These are phyloP conservation scores for Isochrysis galbana DNA, from an alignment of 78 protist species.

Conservation along the genomic window DNA sequence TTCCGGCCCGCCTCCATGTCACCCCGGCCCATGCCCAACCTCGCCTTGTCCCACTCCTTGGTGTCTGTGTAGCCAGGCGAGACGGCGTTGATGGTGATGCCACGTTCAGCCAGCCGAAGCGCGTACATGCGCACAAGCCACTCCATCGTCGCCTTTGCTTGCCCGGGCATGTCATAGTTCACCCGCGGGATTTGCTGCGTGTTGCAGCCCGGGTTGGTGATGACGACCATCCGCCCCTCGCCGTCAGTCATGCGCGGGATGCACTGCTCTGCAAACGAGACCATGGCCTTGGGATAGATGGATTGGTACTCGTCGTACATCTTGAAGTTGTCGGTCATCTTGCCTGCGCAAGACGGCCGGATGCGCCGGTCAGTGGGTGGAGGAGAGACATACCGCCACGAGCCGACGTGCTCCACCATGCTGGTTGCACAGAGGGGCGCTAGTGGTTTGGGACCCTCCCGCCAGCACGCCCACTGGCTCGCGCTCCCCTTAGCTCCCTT, in stretches of 20 bases:
- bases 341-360: too few relatives aligned
- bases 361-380: background rate
- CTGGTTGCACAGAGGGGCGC: too few relatives aligned
- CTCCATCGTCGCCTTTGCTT: constrained; percentile 19
- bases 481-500: too few relatives aligned
- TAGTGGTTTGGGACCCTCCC: too few relatives aligned
- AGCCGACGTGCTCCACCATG: background rate
- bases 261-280: background rate
- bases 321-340: background rate
- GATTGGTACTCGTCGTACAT: constrained; percentile 11
- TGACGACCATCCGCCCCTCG: background rate
- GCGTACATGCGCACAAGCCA: background rate
- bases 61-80: constrained; percentile 15
- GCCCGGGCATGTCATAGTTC: constrained; percentile 20
- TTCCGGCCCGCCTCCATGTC: background rate
- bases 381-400: background rate
- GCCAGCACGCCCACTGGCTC: too few relatives aligned
- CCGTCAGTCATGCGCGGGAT: background rate
- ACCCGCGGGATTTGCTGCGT: background rate
- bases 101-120: background rate
- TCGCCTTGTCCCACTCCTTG: constrained; percentile 6
- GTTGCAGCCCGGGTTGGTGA: constrained; percentile 15
- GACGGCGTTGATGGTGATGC: background rate
- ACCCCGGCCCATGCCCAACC: background rate
- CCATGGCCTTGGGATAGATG: background rate